Conservation (phyloP, 1,284 basidiomycete species). For the Cutaneotrichosporon daszewskae region DNA sequence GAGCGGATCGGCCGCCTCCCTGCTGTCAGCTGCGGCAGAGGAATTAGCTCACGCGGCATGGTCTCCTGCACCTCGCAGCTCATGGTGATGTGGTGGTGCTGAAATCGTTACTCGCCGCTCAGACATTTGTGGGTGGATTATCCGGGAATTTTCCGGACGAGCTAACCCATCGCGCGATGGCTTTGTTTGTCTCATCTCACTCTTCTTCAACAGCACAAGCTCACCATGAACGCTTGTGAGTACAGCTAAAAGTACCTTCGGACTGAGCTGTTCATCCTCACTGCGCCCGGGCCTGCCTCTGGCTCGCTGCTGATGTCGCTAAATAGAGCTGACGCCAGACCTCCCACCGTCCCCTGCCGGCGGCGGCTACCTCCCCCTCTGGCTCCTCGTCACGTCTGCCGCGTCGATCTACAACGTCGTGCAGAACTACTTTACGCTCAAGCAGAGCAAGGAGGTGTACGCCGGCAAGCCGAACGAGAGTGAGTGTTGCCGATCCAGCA, state of each 20-base stretch:
- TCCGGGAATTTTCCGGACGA: too few species aligned
- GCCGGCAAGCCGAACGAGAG: slow-evolving; percentile 53
- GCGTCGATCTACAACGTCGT: slow-evolving; percentile 75
- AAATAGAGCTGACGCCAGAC: slow-evolving; percentile 4
- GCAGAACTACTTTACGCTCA: slow-evolving; percentile 73
- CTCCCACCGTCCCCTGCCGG: slow-evolving; percentile 22
- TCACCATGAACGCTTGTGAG: too few species aligned
- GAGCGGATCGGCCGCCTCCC: slow-evolving; percentile 19
- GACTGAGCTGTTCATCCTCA: too few species aligned
- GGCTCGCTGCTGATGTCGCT: too few species aligned
- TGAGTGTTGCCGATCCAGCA: too few species aligned
- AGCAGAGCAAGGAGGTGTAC: slow-evolving; percentile 72
- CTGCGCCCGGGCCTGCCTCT: too few species aligned
- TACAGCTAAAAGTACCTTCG: too few species aligned
- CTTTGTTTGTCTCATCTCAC: too few species aligned
- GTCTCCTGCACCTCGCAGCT: slow-evolving; percentile 14
- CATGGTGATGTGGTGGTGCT: background rate
- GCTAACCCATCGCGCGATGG: too few species aligned
- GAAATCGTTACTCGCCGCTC: background rate
- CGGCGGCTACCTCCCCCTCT: slow-evolving; percentile 61
- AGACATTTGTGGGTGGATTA: too few species aligned
- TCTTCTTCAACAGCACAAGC: too few species aligned
- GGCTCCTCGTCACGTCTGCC: slow-evolving; percentile 72
- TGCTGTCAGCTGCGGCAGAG: too few species aligned
- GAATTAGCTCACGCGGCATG: slow-evolving; percentile 44